Conservation (phyloP, 805 yeast genomes). For the Zygosaccharomyces rouxii region DNA sequence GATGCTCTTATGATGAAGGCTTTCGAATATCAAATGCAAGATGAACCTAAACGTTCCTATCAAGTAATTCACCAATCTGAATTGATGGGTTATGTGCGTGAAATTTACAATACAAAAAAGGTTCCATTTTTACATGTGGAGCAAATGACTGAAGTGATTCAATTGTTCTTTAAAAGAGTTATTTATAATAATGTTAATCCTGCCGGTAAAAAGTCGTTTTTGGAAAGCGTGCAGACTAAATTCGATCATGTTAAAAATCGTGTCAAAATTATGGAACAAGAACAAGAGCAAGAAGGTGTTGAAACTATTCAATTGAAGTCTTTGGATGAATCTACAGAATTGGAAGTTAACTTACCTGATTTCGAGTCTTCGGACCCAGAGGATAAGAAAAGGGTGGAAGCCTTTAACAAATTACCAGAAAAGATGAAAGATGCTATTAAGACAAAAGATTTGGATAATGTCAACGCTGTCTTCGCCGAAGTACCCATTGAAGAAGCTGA, state of each 20-base stretch:
- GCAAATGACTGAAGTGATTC: constrained; percentile 45
- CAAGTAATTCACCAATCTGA: constrained; percentile 77
- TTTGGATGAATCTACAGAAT: constrained; percentile 74
- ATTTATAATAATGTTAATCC: constrained; percentile 35
- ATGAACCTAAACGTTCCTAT: constrained; percentile 49
- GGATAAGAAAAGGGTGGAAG: constrained; percentile 43
- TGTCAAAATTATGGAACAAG: constrained; percentile 60
- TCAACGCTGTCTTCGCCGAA: constrained; percentile 74
- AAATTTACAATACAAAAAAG: constrained; percentile 37
- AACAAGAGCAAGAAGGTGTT: constrained; percentile 53
- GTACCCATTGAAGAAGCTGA: constrained; percentile 80
- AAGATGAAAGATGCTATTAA: constrained; percentile 72
- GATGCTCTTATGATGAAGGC: constrained; percentile 92
- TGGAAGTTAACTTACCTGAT: constrained; percentile 66
- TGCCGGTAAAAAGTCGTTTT: constrained; percentile 67
- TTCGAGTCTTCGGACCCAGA: constrained; percentile 45
- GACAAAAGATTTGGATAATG: constrained; percentile 66
- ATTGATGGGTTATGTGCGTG: constrained; percentile 64
- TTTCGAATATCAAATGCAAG: constrained; percentile 72
- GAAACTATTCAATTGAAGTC: constrained; percentile 85
- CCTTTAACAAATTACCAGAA: constrained; percentile 54
- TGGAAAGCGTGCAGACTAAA: constrained; percentile 70
- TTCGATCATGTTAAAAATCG: constrained; percentile 69
- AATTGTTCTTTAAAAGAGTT: constrained; percentile 64
- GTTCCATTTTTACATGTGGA: constrained; percentile 31